Evolutionary conservation across 2,329 filamentous ascomycete species (phyloP).

Genomic region (Sclerotinia trifoliorum): DNA sequence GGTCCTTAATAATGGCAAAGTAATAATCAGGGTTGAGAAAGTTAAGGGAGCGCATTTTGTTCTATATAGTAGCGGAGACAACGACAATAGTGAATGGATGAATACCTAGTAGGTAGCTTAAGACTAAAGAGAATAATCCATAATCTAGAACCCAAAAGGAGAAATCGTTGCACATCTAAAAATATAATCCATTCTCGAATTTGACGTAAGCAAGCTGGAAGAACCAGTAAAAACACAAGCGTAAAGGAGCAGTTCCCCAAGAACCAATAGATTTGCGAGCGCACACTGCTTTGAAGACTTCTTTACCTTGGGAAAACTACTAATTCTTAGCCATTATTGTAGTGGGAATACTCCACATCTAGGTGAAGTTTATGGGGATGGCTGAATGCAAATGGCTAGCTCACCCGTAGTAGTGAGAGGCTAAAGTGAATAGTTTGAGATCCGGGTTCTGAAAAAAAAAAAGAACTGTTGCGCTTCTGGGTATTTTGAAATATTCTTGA

Average conservation of each 20-base stretch:
- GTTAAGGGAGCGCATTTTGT: too few species aligned
- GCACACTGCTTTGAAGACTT: background rate
- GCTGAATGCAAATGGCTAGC: background rate
- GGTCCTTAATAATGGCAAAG: background rate
- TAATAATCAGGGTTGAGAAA: too few species aligned
- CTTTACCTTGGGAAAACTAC: too few species aligned
- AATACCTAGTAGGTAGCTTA: background rate
- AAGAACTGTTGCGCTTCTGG: background rate
- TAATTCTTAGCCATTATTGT: too few species aligned
- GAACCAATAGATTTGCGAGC: background rate
- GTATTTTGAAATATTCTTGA: background rate
- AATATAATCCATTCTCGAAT: background rate
- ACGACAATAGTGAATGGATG: too few species aligned
- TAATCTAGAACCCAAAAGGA: background rate
- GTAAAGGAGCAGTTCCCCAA: background rate
- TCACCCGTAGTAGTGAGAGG: too few species aligned
- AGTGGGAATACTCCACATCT: background rate
- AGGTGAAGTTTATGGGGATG: fast-evolving
- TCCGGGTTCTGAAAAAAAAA: background rate
- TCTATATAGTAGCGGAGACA: too few species aligned
- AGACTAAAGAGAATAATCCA: background rate
- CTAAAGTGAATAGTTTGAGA: background rate
- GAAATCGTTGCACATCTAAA: background rate
- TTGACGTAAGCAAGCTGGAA: background rate
- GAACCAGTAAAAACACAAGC: background rate